Base-by-base conservation (phyloP, 2,329 filamentous ascomycete species). In the Mycosphaerella arachidis region DNA sequence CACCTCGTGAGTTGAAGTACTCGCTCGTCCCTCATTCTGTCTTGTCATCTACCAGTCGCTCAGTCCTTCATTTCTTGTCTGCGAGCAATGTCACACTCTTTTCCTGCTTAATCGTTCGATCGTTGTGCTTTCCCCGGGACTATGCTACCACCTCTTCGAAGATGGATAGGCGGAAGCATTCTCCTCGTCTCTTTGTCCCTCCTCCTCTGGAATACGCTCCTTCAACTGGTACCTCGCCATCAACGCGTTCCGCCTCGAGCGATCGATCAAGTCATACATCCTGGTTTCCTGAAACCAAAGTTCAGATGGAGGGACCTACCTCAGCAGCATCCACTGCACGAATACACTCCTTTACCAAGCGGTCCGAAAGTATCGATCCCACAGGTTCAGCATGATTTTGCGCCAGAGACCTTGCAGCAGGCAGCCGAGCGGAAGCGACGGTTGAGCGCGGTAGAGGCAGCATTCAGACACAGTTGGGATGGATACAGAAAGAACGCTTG, bases 401-500 rank as follows among this genome's bases (percentile, higher is more conserved):
- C 75, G 20, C 71, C 78, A 54, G 92, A 96, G 73, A 80, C 84
- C 0, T 75, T 81, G 6, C 75, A 78, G 6, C 82, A 81, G 43
- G 87, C 84, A 68, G 78, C 79, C 52, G 84, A 83, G 67, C 86
- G 92, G 35, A 75, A 88, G 63, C 75, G 81, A 55, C 86, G 89
- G 59, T 81, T 88, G 64, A 78, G 79, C 16, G 78, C 81, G 43
- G 86, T 97, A 71, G 91, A 86, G 73, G 79, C 83, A 8, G 88
- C 91, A 62, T 91, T 95, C 75, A 78, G 83, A 68, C 87, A 87
- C 67, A 86, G 91, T 0, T 97, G 93, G 92, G 76, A 80, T 4
- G 90, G 89, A 37, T 97, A 97, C 77, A 90, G 84, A 71, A 80
- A 84, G 62, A 82, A 87, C 69, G 92, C 92, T 10, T 93, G 91